Evolutionary conservation across 2,329 filamentous ascomycete species (phyloP).

Genomic region (Metarhizium album): DNA sequence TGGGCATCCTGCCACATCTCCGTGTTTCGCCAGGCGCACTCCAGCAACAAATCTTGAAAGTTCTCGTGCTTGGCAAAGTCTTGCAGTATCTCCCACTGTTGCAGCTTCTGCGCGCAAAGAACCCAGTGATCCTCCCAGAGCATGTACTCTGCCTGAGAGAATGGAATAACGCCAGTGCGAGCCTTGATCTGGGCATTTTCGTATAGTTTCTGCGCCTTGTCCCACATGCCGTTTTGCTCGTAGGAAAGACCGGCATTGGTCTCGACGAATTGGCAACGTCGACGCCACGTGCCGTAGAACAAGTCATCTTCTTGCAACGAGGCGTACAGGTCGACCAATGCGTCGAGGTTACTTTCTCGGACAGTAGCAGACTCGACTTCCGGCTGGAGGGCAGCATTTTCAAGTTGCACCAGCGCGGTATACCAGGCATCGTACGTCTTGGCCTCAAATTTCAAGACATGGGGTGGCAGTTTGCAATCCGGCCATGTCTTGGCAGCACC

Average conservation of each 20-base stretch:
- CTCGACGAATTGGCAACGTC: constrained; percentile 91
- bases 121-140: constrained; percentile 99
- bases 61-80: constrained; percentile 99
- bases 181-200: constrained; percentile 96
- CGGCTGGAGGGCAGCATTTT: constrained; percentile 77
- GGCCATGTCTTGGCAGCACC: constrained; percentile 77
- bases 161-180: constrained; percentile 87
- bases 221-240: constrained; percentile 98
- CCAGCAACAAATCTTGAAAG: constrained; percentile 87
- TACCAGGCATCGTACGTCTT: constrained; percentile 97
- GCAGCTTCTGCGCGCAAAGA: constrained; percentile 90
- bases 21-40: constrained; percentile 90
- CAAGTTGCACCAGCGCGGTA: constrained; percentile 79
- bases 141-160: constrained; percentile 95
- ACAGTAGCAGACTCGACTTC: constrained; percentile 74
- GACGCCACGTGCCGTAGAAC: constrained; percentile 94
- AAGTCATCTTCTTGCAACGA: constrained; percentile 89
- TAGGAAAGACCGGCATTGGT: constrained; percentile 95
- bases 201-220: constrained; percentile 95
- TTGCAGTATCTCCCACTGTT: constrained; percentile 96
- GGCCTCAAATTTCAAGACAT: constrained; percentile 90
- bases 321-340: constrained; percentile 86
- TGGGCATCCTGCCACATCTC: constrained; percentile 88
- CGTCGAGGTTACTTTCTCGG: constrained; percentile 90
- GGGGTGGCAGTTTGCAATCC: constrained; percentile 83